Evolutionary conservation across 2,329 filamentous ascomycete genomes (phyloP).

Genomic region (Trichoderma aggressivum): DNA sequence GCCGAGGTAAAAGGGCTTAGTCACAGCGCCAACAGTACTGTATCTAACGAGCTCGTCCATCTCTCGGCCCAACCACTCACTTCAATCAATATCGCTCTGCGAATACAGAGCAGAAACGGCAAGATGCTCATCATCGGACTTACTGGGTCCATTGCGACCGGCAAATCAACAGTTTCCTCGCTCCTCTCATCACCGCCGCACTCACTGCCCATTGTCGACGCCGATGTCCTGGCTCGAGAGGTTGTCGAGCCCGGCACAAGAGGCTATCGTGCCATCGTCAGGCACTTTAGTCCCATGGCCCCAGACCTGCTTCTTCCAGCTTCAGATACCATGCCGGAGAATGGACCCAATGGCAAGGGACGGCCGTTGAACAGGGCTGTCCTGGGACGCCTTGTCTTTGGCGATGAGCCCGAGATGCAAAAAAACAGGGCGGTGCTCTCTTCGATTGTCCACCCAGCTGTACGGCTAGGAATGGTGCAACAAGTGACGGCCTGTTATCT

Average conservation of each 20-base stretch:
- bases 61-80: background rate
- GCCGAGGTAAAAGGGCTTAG: background rate
- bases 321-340: slow-evolving; percentile 48
- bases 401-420: slow-evolving; percentile 65
- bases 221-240: slow-evolving; percentile 85
- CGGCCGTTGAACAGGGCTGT: slow-evolving; percentile 80
- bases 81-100: background rate
- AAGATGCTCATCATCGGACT: slow-evolving; percentile 90
- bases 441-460: slow-evolving; percentile 86
- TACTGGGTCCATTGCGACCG: slow-evolving; percentile 95
- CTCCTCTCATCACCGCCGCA: slow-evolving; percentile 78
- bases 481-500: slow-evolving; percentile 71
- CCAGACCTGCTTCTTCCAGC: slow-evolving; percentile 75
- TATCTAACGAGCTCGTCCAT: background rate
- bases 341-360: slow-evolving; percentile 59
- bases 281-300: slow-evolving; percentile 75
- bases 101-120: slow-evolving; percentile 3
- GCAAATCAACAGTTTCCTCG: slow-evolving; percentile 91
- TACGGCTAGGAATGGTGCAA: slow-evolving; percentile 77
- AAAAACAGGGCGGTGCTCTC: slow-evolving; percentile 77
- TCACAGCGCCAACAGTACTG: background rate
- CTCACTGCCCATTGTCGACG: slow-evolving; percentile 86
- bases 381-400: slow-evolving; percentile 83
- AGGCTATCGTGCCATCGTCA: slow-evolving; percentile 79
- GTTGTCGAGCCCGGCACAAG: slow-evolving; percentile 89